Percentiles rank a stretch among this genome's conserved stretches.
phyloP scores from a whole-genome alignment of 768 basidiomycete genomes.

The Suillus americanus region DNA sequence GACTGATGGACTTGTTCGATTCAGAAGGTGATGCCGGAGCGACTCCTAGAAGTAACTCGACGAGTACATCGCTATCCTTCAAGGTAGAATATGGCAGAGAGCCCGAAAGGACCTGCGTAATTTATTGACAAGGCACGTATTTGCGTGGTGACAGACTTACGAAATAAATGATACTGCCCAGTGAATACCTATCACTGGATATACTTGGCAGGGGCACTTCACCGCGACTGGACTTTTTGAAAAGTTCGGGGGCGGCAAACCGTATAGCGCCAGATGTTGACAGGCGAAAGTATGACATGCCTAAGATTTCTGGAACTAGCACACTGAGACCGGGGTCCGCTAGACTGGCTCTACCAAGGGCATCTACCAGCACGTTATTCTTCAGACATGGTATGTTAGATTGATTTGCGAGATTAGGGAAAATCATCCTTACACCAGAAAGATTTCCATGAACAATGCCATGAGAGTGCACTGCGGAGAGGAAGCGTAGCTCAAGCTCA shows the following conservation, averaged over 20 bases:
- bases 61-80: slow-evolving; percentile 3
- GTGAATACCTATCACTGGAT: slow-evolving; percentile 42
- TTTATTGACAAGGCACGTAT: not conserved
- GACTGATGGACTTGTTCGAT: not conserved
- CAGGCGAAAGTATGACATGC: slow-evolving; percentile 32
- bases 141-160: not conserved
- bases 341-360: slow-evolving; percentile 30
- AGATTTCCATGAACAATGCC: not conserved
- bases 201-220: slow-evolving; percentile 16
- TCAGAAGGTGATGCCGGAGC: not conserved
- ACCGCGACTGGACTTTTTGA: not conserved
- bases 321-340: slow-evolving; percentile 44
- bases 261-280: slow-evolving; percentile 4
- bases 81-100: slow-evolving; percentile 2
- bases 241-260: slow-evolving; percentile 9
- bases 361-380: slow-evolving; percentile 2
- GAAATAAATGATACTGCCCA: slow-evolving; percentile 24
- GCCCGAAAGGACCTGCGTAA: slow-evolving; percentile 6
- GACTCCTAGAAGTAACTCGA: slow-evolving; percentile 2
- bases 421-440: not conserved
- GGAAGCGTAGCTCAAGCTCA: not conserved
- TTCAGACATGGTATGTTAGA: not conserved
- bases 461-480: not conserved
- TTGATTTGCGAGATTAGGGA: not conserved
- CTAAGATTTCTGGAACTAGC: slow-evolving; percentile 34